phyloP scores from a whole-genome alignment of 768 basidiomycete species.

The Tulasnella sp. region DNA sequence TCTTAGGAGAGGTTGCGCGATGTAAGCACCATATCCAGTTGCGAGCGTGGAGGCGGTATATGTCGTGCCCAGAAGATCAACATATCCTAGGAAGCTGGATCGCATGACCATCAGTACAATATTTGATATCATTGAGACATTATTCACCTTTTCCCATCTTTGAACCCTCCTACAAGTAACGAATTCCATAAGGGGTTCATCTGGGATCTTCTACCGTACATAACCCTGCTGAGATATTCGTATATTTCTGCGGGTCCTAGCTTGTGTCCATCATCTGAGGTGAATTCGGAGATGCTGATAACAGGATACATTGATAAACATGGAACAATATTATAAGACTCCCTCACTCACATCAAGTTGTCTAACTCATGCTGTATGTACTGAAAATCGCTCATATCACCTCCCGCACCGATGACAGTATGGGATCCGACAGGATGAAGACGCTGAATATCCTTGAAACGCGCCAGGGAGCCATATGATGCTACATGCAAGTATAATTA shows the following conservation, averaged over 20 bases:
- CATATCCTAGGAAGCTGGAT: conserved; percentile 76
- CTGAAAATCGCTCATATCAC: conserved; percentile 98
- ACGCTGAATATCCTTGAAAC: conserved; percentile 89
- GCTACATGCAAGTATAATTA: conserved; percentile 33
- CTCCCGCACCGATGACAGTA: conserved; percentile 83
- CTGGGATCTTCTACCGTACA: conserved; percentile 81
- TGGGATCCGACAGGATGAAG: conserved; percentile 70
- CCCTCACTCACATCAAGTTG: conserved; percentile 39
- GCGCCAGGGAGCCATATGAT: conserved; percentile 92
- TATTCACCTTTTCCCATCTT: conserved; percentile 62
- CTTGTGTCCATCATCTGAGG: conserved; percentile 67
- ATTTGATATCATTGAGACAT: not conserved
- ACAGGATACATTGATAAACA: not conserved
- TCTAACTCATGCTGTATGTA: conserved; percentile 74
- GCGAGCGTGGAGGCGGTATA: conserved; percentile 88
- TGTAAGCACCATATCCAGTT: conserved; percentile 86
- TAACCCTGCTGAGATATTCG: conserved; percentile 77
- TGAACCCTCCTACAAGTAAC: conserved; percentile 80
- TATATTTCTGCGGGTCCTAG: conserved; percentile 85
- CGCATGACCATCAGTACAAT: not conserved
- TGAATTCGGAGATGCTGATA: conserved; percentile 43
- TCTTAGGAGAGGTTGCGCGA: conserved; percentile 85
- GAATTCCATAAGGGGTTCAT: conserved; percentile 95
- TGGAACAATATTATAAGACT: not conserved
- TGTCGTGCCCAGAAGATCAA: conserved; percentile 93